Conservation (phyloP, 164 flowering plant genomes). For the Hamamelis virginiana region DNA sequence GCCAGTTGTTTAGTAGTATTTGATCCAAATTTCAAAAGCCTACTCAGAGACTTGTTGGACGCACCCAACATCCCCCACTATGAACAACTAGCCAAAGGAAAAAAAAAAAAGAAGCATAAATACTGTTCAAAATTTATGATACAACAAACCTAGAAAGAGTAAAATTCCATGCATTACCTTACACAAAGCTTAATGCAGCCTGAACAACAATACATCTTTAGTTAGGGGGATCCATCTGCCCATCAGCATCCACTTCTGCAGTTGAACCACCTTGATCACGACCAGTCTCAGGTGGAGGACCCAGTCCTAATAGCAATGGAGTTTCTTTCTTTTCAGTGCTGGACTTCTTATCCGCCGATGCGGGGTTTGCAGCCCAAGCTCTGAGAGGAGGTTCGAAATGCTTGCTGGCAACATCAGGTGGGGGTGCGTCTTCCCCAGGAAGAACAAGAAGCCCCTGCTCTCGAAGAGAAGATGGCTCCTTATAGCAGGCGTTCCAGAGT, state of each 20-base stretch:
- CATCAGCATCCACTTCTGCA: slow-evolving; percentile 1
- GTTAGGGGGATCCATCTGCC: neutral
- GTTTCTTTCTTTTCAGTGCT: slow-evolving; percentile 46
- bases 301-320: slow-evolving; percentile 53
- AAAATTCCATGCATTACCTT: neutral
- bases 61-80: too few relatives aligned
- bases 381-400: slow-evolving; percentile 78
- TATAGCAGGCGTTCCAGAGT: slow-evolving; percentile 71
- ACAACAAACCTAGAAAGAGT: neutral
- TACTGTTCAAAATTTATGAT: neutral
- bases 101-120: neutral
- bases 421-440: slow-evolving; percentile 79
- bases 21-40: too few relatives aligned
- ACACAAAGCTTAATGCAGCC: neutral
- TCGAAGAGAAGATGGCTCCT: slow-evolving; percentile 79
- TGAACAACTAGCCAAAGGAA: neutral
- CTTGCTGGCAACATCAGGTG: slow-evolving; percentile 83
- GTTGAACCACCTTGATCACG: slow-evolving; percentile 8
- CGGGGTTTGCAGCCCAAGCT: slow-evolving; percentile 50
- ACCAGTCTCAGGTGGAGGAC: slow-evolving; percentile 28
- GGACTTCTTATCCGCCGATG: slow-evolving; percentile 18
- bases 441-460: slow-evolving; percentile 78
- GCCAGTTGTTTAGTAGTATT: too few relatives aligned
- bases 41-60: too few relatives aligned
- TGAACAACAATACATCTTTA: neutral